Conservation (phyloP, 2,329 filamentous ascomycete species). For the Epichloe gansuensis region DNA sequence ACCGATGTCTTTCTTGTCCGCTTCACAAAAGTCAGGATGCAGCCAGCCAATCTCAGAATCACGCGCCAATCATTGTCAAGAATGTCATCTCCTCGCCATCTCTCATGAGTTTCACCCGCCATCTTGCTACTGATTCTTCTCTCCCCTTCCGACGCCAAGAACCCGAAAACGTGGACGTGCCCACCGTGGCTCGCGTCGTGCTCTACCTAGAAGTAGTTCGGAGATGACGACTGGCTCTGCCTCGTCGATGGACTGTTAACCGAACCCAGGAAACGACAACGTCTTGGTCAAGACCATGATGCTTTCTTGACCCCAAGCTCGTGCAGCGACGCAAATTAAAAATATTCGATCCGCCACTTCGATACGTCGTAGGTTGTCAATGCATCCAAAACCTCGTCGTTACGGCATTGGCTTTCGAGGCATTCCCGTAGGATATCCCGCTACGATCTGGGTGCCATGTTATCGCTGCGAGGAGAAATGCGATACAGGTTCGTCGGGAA, state of each 20-base stretch:
- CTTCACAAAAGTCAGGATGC: too few species aligned
- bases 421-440: too few species aligned
- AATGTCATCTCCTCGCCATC: neutral
- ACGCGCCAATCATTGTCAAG: neutral
- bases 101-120: neutral
- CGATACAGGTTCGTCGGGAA: conserved; percentile 50
- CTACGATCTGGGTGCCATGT: conserved; percentile 38
- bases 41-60: neutral
- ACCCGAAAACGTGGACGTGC: neutral
- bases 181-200: neutral
- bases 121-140: neutral
- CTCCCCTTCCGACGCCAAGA: neutral
- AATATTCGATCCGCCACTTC: too few species aligned
- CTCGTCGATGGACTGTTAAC: neutral
- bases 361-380: too few species aligned
- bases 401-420: too few species aligned
- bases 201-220: neutral
- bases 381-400: too few species aligned
- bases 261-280: neutral
- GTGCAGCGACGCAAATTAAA: too few species aligned
- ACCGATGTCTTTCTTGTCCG: too few species aligned
- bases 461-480: conserved; percentile 39
- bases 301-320: too few species aligned
- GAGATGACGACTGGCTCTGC: too few species aligned
- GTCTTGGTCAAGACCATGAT: neutral